phyloP scores from a whole-genome alignment of 1,284 basidiomycete genomes.

The Rhodotorula sp. region DNA sequence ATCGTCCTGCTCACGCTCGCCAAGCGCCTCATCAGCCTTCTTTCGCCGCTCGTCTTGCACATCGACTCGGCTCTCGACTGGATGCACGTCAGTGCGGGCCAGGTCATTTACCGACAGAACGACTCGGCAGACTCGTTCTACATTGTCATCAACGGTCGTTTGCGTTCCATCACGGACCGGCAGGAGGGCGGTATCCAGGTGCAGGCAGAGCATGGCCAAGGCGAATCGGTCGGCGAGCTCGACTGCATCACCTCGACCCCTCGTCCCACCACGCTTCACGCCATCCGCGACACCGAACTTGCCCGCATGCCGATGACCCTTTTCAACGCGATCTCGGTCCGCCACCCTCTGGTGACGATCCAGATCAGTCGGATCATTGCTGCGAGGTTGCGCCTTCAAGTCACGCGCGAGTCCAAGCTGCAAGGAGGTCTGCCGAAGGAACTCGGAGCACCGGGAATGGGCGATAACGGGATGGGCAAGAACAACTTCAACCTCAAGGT shows the following conservation, averaged over 20 bases:
- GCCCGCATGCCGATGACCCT: slow-evolving; percentile 95
- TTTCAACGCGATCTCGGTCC: slow-evolving; percentile 79
- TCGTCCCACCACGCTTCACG: slow-evolving; percentile 86
- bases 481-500: slow-evolving; percentile 80
- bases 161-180: slow-evolving; percentile 69
- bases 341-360: slow-evolving; percentile 92
- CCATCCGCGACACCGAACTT: slow-evolving; percentile 97
- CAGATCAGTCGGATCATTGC: slow-evolving; percentile 95
- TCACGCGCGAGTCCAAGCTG: slow-evolving; percentile 55
- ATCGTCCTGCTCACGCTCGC: slow-evolving; percentile 95
- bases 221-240: slow-evolving; percentile 62
- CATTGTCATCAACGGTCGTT: slow-evolving; percentile 92
- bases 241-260: slow-evolving; percentile 94
- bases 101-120: slow-evolving; percentile 85
- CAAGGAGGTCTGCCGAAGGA: slow-evolving; percentile 43
- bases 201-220: slow-evolving; percentile 91
- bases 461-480: slow-evolving; percentile 56
- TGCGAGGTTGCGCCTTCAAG: slow-evolving; percentile 78
- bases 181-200: slow-evolving; percentile 71
- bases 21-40: slow-evolving; percentile 86
- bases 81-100: slow-evolving; percentile 91
- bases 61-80: slow-evolving; percentile 97
- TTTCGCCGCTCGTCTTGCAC: slow-evolving; percentile 92
- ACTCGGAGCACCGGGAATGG: slow-evolving; percentile 50
- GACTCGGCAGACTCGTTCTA: slow-evolving; percentile 93